Percentiles rank a stretch among this genome's conserved stretches.
Evolutionary conservation across 2,329 filamentous ascomycete species (phyloP).

Genomic region (Pseudocercospora macadamiae): DNA sequence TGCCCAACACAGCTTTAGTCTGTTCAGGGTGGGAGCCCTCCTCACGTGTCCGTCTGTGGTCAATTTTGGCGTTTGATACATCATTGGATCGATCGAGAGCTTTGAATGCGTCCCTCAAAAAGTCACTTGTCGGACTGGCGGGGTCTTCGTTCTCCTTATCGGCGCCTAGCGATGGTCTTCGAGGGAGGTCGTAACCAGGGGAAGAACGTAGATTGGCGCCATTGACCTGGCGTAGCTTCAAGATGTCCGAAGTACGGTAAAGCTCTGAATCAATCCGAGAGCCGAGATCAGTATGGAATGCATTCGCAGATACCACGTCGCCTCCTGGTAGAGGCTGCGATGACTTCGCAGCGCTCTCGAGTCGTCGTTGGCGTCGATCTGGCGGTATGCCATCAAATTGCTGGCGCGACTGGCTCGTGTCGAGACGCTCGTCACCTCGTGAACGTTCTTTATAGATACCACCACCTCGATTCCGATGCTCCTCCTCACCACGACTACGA

Average conservation of each 20-base stretch:
- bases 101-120: slow-evolving; percentile 22
- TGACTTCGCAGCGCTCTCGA: not conserved
- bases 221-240: slow-evolving; percentile 15
- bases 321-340: slow-evolving; percentile 1
- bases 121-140: slow-evolving; percentile 26
- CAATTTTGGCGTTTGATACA: not conserved
- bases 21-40: too few relatives aligned
- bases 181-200: not conserved
- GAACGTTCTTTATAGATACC: too few relatives aligned
- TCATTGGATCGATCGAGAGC: slow-evolving; percentile 2
- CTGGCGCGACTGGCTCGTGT: not conserved
- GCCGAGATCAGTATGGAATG: not conserved
- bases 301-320: not conserved
- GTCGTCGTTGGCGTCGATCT: not conserved
- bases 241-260: slow-evolving; percentile 32
- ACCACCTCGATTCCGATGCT: too few relatives aligned
- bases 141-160: slow-evolving; percentile 27
- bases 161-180: not conserved
- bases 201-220: not conserved
- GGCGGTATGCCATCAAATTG: too few relatives aligned
- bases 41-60: too few relatives aligned
- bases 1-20: too few relatives aligned
- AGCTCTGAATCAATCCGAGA: not conserved
- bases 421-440: too few relatives aligned
- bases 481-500: too few relatives aligned